Percentiles rank a stretch among this genome's conserved stretches.
These are phyloP conservation scores for Elsinoe necatrix DNA, from an alignment of 2,329 filamentous ascomycete species.

Conservation along the genomic window DNA sequence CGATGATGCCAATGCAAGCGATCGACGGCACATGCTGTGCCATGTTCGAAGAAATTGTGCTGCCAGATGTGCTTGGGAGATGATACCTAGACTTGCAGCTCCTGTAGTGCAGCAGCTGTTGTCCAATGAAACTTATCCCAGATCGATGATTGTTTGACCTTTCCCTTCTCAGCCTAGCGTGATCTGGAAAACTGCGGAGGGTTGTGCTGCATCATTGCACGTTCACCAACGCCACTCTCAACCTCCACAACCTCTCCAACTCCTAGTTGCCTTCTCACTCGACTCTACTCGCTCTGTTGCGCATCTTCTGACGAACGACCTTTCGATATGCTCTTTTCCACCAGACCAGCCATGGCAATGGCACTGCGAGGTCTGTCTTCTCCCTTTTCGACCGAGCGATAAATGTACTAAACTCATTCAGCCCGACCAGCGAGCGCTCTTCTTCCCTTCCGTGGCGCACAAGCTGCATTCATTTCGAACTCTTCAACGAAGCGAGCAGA, in stretches of 20 bases:
- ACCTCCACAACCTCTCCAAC: constrained; percentile 4
- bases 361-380: constrained; percentile 45
- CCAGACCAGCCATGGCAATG: constrained; percentile 45
- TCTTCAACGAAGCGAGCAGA: constrained; percentile 57
- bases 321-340: constrained; percentile 42
- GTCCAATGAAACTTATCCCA: constrained; percentile 1
- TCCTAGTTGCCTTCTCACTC: neutral
- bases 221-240: neutral
- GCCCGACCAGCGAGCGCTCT: constrained; percentile 58
- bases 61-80: neutral
- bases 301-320: constrained; percentile 13
- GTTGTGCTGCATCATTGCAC: constrained; percentile 17
- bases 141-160: neutral
- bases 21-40: constrained; percentile 58
- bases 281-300: neutral
- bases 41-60: constrained; percentile 29
- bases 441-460: constrained; percentile 53
- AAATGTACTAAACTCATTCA: constrained; percentile 29
- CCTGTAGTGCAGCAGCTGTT: neutral
- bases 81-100: neutral
- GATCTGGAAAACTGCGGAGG: constrained; percentile 9
- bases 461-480: constrained; percentile 55
- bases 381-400: neutral
- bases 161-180: neutral
- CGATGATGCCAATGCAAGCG: constrained; percentile 87